Evolutionary conservation across 2,329 filamentous ascomycete species (phyloP), one percentile per base, ranked within the genome.

Genomic region (Aspergillus pseudoglaucus): DNA sequence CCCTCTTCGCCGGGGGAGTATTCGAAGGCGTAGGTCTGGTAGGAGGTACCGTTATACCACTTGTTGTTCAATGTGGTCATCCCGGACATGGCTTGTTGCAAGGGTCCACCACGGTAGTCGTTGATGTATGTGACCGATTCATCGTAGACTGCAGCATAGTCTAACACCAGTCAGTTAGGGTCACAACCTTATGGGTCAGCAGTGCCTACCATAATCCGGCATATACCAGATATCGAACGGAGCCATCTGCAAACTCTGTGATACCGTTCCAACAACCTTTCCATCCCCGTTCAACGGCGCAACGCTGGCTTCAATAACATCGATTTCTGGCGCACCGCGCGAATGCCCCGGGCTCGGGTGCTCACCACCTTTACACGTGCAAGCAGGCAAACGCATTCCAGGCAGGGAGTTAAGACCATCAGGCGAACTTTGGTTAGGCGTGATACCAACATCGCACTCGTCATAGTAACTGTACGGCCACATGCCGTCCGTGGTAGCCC

Each of bases 381-480:
- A 88, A 8, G 81, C 81, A 6, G 84, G 84, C 12, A 87, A 67
- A 54, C 79, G 76, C 83, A 87, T 87, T 20, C 85, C 84, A 9
- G 84, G 85, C 1, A 88, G 72, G 54, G 68, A 82, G 61, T 75
- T 87, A 44, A 87, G 67, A 32, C 84, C 84, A 60, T 85, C 83
- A 1, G 77, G 68, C 14, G 81, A 78, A 57, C 83, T 87, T 61
- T 88, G 84, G 57, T 88, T 88, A 6, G 82, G 75, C 2, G 84
- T 87, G 53, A 88, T 87, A 22, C 85, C 84, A 20, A 76, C 75
- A 63, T 88, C 85, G 58, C 85, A 88, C 39, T 76, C 67, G 56
- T 87, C 77, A 54, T 81, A 75, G 60, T 88, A 88, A 55, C 81
- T 85, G 69, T 87, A 88, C 0, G 84, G 84, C 84, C 84, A 88